Evolutionary conservation across 306 rosid species (phyloP).

Genomic region (Senna tora): DNA sequence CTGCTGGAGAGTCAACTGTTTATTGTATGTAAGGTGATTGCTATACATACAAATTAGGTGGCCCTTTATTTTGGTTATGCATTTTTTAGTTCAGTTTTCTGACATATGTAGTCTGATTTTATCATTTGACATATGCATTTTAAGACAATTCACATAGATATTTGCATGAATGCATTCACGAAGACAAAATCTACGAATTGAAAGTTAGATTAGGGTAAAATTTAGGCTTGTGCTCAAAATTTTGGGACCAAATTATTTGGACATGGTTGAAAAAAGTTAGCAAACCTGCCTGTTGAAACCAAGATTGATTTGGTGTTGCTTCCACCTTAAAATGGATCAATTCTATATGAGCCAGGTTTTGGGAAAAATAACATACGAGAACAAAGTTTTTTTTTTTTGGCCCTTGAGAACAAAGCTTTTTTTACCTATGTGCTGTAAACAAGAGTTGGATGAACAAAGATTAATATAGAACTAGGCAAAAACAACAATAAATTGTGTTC

Average conservation of each 20-base stretch:
- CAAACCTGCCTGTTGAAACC: background rate
- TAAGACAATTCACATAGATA: constrained; percentile 13
- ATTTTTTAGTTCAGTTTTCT: constrained; percentile 17
- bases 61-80: background rate
- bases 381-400: background rate
- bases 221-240: background rate
- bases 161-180: background rate
- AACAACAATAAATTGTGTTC: background rate
- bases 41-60: constrained; percentile 17
- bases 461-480: background rate
- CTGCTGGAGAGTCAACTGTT: constrained; percentile 35
- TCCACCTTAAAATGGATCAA: background rate
- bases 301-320: background rate
- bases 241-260: constrained; percentile 16
- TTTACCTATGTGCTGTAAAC: background rate
- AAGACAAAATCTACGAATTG: background rate
- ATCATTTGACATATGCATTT: background rate
- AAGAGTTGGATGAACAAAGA: background rate
- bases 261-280: background rate
- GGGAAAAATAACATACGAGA: background rate
- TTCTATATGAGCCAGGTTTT: background rate
- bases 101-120: background rate
- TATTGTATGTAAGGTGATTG: constrained; percentile 47
- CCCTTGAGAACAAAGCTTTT: too few relatives aligned
- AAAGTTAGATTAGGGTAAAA: background rate